A percentile compares a stretch with the other conserved stretches of the same genome.
phyloP scores from a whole-genome alignment of 306 rosid species.

The Bauhinia variegata region DNA sequence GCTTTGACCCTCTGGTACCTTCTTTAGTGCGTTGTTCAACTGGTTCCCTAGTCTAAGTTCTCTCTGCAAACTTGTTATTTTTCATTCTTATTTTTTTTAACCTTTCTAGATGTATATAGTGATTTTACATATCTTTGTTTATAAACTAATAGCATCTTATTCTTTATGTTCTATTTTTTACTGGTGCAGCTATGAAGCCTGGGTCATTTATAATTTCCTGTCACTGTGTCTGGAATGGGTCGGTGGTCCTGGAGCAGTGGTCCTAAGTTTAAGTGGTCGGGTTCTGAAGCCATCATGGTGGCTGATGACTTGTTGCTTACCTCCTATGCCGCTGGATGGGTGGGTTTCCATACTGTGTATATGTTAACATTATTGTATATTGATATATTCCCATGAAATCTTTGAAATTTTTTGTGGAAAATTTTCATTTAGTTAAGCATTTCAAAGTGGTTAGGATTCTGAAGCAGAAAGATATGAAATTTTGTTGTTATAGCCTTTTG shows the following conservation, averaged over 20 bases:
- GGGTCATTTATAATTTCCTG: slow-evolving; percentile 93
- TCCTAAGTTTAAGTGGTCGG: slow-evolving; percentile 84
- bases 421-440: neutral
- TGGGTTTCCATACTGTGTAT: slow-evolving; percentile 46
- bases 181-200: slow-evolving; percentile 88
- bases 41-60: slow-evolving; percentile 5
- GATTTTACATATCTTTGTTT: neutral
- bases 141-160: slow-evolving; percentile 7
- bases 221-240: slow-evolving; percentile 97
- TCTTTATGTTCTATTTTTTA: slow-evolving; percentile 26
- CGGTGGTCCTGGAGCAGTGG: slow-evolving; percentile 99
- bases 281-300: slow-evolving; percentile 81
- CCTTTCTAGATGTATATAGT: slow-evolving; percentile 17
- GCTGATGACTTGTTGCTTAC: slow-evolving; percentile 91
- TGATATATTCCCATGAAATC: neutral
- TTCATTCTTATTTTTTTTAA: slow-evolving; percentile 13
- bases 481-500: slow-evolving; percentile 6
- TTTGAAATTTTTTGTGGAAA: slow-evolving; percentile 1
- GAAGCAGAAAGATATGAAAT: slow-evolving; percentile 1
- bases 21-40: slow-evolving; percentile 3
- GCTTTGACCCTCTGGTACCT: slow-evolving; percentile 13
- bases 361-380: neutral
- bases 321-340: slow-evolving; percentile 95
- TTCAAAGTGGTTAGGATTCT: slow-evolving; percentile 9
- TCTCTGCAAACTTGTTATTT: slow-evolving; percentile 4